Evolutionary conservation across 306 rosid species (phyloP).

Genomic region (Sesbania bispinosa): DNA sequence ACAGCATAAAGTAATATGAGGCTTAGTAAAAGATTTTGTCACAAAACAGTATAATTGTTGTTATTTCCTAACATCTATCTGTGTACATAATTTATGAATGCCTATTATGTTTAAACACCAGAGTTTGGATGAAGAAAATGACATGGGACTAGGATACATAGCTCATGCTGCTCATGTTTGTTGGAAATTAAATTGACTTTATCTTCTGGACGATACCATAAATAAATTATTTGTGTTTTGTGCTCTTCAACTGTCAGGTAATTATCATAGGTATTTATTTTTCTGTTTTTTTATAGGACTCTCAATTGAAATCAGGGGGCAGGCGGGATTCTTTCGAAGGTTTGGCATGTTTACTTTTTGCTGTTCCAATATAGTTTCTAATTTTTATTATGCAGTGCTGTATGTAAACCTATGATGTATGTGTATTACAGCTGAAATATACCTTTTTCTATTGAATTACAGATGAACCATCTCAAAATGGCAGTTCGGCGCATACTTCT

Average conservation of each 20-base stretch:
- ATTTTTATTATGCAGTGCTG: background rate
- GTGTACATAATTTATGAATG: background rate
- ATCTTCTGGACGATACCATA: background rate
- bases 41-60: background rate
- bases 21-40: no score
- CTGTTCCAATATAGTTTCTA: slow-evolving; percentile 26
- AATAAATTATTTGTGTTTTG: background rate
- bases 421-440: background rate
- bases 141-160: background rate
- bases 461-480: slow-evolving; percentile 87
- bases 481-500: slow-evolving; percentile 58
- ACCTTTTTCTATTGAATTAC: slow-evolving; percentile 23
- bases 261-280: slow-evolving; percentile 8
- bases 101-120: background rate
- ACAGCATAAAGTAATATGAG: background rate
- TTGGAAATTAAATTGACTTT: background rate
- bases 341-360: slow-evolving; percentile 30
- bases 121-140: background rate
- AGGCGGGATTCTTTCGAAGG: slow-evolving; percentile 91
- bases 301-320: slow-evolving; percentile 75
- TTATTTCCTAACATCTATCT: background rate
- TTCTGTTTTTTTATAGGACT: slow-evolving; percentile 54
- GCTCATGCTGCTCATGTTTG: background rate
- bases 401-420: slow-evolving; percentile 7
- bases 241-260: slow-evolving; percentile 2